Base-by-base conservation (phyloP, 345 rosid genomes). In the Hibiscus trionum region DNA sequence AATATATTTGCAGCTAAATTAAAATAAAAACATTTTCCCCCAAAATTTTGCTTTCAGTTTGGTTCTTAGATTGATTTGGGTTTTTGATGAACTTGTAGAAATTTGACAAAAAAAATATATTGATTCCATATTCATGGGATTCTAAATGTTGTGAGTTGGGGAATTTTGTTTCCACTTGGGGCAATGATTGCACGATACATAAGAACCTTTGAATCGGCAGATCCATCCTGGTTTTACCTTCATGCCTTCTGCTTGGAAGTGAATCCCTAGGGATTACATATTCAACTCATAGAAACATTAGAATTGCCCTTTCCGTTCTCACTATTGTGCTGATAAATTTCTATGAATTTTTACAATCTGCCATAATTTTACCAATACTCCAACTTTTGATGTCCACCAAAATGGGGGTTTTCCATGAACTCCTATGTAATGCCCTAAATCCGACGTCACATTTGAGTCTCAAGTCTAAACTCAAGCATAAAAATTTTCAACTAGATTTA, bases 221-320 rank as follows among this genome's bases (percentile, higher is more conserved):
- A 90, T 86, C 97, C 95, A 11, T 84, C 87, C 0, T 93, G 98
- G 97, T 93, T 93, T 70, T 90, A 93, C 73, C 83, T 90, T 26
- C 98, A 93, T 37, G 88, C 75, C 11, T 70, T 68, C 66, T 93
- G 98, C 92, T 93, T 12, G 96, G 97, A n/a, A 70, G 81, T 9
- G 87, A 93, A 77, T 90, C 97, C 3, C 16, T 68, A 5, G 90
- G 88, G 15, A 21, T 86, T 27, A 61, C 39, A 0, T 86, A 24
- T 60, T 7, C 78, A 0, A 15, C 4, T 39, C 98, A 93, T 69
- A 86, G 97, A 27, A 82, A 84, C 26, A 84, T 93, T 4, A 95
- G 98, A 58, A 86, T 90, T 12, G 77, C 88, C 52, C 91, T 93
- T 59, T 88, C 89, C 81, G 27, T 81, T 69, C 53, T 90, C 2